Evolutionary conservation across 352 stramenopile genomes (phyloP), one percentile per base, ranked within the genome.

Genomic region (Phytophthora cajani): DNA sequence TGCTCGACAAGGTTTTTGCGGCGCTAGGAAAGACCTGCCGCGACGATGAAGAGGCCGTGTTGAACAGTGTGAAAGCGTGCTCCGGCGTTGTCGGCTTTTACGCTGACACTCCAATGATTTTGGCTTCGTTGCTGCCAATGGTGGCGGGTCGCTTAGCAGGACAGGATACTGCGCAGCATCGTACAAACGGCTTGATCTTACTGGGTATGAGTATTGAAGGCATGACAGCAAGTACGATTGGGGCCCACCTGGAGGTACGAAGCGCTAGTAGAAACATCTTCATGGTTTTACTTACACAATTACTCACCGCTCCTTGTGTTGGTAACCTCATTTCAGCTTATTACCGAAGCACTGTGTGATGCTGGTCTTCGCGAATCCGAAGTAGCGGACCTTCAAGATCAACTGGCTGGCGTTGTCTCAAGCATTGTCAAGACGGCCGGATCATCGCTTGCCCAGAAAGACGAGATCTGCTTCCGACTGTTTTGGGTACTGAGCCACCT

Each of bases 401-500:
- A 92, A 25, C 69, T 95, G 27, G 80, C 85, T 16, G 63, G 79
- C 6, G 86, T 93, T 1, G 69, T 88, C n/a, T 58, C 67, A 6
- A 93, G 79, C 51, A 82, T 94, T 63, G 69, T 94, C 30, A 81
- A 84, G 56, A 90, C 79, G 38, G 78, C 84, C 5, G 75, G 69
- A 8, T 47, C 74, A 14, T 25, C 89, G 51, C 60, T 93, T 5
- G 17, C 70, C 2, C 74, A 72, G 32, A 77, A 80, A 42, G 78
- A 85, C n/a, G 70, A 86, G 19, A 72, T 86, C 46, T 74, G 67
- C 4, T 94, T 96, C 47, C 81, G 84, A 8, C 73, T 96, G 8
- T 94, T 96, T 47, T 94, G 88, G 88, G 78, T 96, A 12, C 69
- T 96, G 40, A 94, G 76, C 40, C 84, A 94, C 60, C 61, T 96